phyloP scores from a whole-genome alignment of 805 yeast species.

The Starmerella gropengiesseri region DNA sequence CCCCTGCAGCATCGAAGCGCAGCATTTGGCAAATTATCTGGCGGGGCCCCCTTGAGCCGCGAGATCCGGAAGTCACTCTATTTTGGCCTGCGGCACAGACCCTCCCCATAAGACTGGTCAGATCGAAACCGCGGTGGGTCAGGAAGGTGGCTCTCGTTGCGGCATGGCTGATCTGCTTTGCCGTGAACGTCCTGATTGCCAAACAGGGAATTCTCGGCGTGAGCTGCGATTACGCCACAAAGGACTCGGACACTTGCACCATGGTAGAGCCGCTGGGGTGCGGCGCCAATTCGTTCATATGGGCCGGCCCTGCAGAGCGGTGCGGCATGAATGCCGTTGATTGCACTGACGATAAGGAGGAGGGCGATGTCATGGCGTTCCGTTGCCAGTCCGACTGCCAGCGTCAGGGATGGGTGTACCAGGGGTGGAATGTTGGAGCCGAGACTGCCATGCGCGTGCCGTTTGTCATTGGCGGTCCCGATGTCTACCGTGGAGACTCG shows the following conservation, averaged over 20 bases:
- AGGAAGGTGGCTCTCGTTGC: neutral
- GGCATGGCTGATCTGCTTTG: constrained; percentile 22
- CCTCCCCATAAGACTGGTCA: constrained; percentile 12
- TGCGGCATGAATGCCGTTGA: constrained; percentile 65
- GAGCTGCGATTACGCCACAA: neutral
- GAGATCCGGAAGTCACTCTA: constrained; percentile 13
- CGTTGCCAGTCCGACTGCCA: constrained; percentile 87
- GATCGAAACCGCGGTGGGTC: constrained; percentile 15
- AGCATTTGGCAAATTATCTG: constrained; percentile 1
- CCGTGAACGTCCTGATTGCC: constrained; percentile 18
- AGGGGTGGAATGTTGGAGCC: constrained; percentile 64
- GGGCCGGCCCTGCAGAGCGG: constrained; percentile 64
- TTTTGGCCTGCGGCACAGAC: constrained; percentile 11
- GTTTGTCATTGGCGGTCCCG: constrained; percentile 60
- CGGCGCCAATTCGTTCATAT: constrained; percentile 30
- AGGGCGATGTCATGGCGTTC: constrained; percentile 39
- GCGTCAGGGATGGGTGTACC: constrained; percentile 62
- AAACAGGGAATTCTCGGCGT: constrained; percentile 22
- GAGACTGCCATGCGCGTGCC: constrained; percentile 57
- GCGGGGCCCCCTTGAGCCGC: constrained; percentile 13
- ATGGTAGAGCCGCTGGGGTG: constrained; percentile 22
- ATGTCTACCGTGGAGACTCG: constrained; percentile 68
- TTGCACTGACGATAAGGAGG: constrained; percentile 37
- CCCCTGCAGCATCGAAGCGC: neutral
- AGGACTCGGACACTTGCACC: neutral